A percentile compares a stretch with the other conserved stretches of the same genome.
Evolutionary conservation across 225 moss, liverwort and hornwort species (phyloP).

Genomic region (Climacium dendroides): DNA sequence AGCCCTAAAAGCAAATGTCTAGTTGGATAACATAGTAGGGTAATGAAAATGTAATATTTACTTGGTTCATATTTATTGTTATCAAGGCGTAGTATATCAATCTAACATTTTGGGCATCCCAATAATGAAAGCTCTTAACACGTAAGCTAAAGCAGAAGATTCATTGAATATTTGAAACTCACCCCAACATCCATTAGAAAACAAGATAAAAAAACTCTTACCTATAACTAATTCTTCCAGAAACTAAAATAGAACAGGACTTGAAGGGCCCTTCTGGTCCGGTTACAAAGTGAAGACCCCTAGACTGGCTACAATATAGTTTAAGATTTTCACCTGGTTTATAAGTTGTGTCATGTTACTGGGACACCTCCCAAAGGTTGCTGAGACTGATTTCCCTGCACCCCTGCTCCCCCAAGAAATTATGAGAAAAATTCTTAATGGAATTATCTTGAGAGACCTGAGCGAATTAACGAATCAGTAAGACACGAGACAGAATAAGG

Average conservation of each 20-base stretch:
- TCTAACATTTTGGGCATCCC: background rate
- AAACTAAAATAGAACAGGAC: background rate
- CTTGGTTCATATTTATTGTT: background rate
- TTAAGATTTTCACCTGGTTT: constrained; percentile 6
- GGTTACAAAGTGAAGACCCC: background rate
- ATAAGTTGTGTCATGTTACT: constrained; percentile 18
- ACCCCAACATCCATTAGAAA: background rate
- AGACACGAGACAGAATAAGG: background rate
- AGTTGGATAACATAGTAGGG: background rate
- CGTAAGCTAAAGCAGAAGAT: background rate
- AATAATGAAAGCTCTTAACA: background rate
- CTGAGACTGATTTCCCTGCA: constrained; percentile 37
- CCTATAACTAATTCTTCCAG: too few species aligned
- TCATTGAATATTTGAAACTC: background rate
- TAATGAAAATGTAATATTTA: background rate
- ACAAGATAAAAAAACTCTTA: background rate
- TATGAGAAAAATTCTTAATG: background rate
- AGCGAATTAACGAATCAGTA: background rate
- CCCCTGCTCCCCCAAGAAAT: constrained; percentile 19
- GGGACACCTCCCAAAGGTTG: constrained; percentile 43
- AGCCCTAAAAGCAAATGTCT: background rate
- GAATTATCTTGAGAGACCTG: background rate
- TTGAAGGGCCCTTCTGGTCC: background rate
- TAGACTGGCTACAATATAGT: background rate
- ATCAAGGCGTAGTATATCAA: background rate